phyloP scores from a whole-genome alignment of 2,329 filamentous ascomycete species.

The Aureobasidium mangrovei region DNA sequence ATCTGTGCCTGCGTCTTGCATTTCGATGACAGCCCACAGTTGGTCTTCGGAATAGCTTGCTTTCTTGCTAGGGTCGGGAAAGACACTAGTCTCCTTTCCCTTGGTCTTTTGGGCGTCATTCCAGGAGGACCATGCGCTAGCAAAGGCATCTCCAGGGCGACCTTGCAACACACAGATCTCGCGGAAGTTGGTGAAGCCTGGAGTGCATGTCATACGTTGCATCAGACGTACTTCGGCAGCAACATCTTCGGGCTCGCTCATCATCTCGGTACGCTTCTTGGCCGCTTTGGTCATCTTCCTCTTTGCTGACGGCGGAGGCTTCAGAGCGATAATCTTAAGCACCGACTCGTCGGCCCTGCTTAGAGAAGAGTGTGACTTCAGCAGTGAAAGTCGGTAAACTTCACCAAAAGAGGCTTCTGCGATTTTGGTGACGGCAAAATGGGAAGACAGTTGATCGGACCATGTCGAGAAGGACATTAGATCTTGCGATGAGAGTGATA shows the following conservation, averaged over 20 bases:
- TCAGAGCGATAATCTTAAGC: slow-evolving; percentile 38
- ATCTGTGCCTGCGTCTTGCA: slow-evolving; percentile 56
- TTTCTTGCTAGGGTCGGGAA: slow-evolving; percentile 49
- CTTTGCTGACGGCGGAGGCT: slow-evolving; percentile 32
- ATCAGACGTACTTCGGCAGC: slow-evolving; percentile 43
- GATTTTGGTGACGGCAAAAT: slow-evolving; percentile 49
- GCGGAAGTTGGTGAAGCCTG: slow-evolving; percentile 55
- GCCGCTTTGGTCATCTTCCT: slow-evolving; percentile 43
- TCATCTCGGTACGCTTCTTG: slow-evolving; percentile 33
- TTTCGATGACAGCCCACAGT: slow-evolving; percentile 56
- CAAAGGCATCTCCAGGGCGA: slow-evolving; percentile 44
- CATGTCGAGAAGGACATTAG: slow-evolving; percentile 33
- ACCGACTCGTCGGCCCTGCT: slow-evolving; percentile 32
- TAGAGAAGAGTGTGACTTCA: slow-evolving; percentile 19
- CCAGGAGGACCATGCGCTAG: slow-evolving; percentile 36
- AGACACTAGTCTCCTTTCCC: slow-evolving; percentile 35
- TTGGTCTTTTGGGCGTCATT: slow-evolving; percentile 35
- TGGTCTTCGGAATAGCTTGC: slow-evolving; percentile 46
- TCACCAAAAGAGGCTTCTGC: slow-evolving; percentile 60
- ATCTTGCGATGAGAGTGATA: slow-evolving; percentile 26
- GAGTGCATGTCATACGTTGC: slow-evolving; percentile 49
- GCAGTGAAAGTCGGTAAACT: slow-evolving; percentile 49
- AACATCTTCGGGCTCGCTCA: slow-evolving; percentile 37
- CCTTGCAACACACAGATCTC: slow-evolving; percentile 51
- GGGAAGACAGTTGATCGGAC: slow-evolving; percentile 32